Evolutionary conservation across 352 stramenopile species (phyloP), one percentile per base, ranked within the genome.

Genomic region (Globisporangium nodosum): DNA sequence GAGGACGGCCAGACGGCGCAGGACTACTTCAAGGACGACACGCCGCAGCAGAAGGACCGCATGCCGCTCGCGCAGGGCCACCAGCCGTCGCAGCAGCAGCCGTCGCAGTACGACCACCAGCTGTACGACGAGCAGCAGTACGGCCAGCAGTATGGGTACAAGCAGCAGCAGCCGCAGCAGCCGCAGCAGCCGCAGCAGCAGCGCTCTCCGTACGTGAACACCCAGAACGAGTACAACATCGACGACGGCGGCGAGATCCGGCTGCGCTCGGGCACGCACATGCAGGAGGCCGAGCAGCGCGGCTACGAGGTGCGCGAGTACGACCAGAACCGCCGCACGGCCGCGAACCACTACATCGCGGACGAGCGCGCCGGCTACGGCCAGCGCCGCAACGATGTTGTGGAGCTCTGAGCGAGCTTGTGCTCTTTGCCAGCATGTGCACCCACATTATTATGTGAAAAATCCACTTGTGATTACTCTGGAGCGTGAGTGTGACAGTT

Each of bases 21-120:
- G 54, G 77, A 87, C 37, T 87, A 84, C 50, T 82, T 83, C 52
- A 85, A 87, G 61, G 77, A 87, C 52, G 76, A 86, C 56, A 86
- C 73, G 3, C 73, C 76, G 21, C 63, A 61, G 58, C 53, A 64
- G 52, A 85, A 83, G 60, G 35, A 45, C 18, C 64, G 49, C 3
- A 5, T 42, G 45, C 54, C 54, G n/a, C 3, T 69, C 52, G 52
- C 64, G 64, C 56, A 62, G 54, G 37, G 37, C 5, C 49, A 63
- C 33, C 53, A 62, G 27, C 21, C 52, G 42, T 37, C 48, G 43
- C 13, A 35, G 33, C 60, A 73, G 52, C 53, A 68, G 27, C 24
- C 24, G 24, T 27, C 24, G 24, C 24, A 27, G 24, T 27, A 27
- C 24, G 24, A 27, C 24, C 24, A 27, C 24, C 24, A 27, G 24